phyloP scores from a whole-genome alignment of 805 yeast genomes.

The Yarrowia sp. region DNA sequence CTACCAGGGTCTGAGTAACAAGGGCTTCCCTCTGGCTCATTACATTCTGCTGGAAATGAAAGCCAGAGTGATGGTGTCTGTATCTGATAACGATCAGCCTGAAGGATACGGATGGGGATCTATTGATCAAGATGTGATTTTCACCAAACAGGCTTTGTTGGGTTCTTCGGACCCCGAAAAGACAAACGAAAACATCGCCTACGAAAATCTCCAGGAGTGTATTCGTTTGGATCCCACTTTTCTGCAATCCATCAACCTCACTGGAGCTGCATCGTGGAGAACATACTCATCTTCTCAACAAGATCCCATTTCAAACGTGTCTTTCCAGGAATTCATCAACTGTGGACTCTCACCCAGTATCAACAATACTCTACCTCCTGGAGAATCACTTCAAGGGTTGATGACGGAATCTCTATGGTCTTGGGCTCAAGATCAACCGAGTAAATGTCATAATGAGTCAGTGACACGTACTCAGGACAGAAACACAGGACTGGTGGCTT shows the following conservation, averaged over 20 bases:
- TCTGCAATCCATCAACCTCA: slow-evolving; percentile 30
- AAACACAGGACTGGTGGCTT: slow-evolving; percentile 38
- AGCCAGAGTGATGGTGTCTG: slow-evolving; percentile 16
- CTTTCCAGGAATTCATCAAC: slow-evolving; percentile 44
- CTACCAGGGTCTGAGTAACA: slow-evolving; percentile 14
- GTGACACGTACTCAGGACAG: slow-evolving; percentile 27
- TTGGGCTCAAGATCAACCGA: slow-evolving; percentile 65
- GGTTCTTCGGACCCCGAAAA: slow-evolving; percentile 13
- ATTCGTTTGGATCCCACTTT: not conserved
- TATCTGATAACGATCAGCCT: slow-evolving; percentile 4
- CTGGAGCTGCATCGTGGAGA: slow-evolving; percentile 40
- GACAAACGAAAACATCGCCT: slow-evolving; percentile 16
- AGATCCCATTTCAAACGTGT: slow-evolving; percentile 42
- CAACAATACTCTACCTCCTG: slow-evolving; percentile 39
- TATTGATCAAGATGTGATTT: not conserved
- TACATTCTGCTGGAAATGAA: slow-evolving; percentile 3
- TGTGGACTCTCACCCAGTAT: slow-evolving; percentile 72
- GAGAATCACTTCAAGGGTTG: slow-evolving; percentile 32
- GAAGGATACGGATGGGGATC: slow-evolving; percentile 11
- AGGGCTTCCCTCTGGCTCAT: slow-evolving; percentile 8
- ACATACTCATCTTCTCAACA: slow-evolving; percentile 43
- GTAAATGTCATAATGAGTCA: slow-evolving; percentile 29
- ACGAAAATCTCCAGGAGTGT: slow-evolving; percentile 13
- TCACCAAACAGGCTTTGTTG: slow-evolving; percentile 5
- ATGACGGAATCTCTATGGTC: slow-evolving; percentile 53